A percentile compares a stretch with the other conserved stretches of the same genome.
Conservation (phyloP, 306 rosid genomes). For the Astragalus glycyphyllos region DNA sequence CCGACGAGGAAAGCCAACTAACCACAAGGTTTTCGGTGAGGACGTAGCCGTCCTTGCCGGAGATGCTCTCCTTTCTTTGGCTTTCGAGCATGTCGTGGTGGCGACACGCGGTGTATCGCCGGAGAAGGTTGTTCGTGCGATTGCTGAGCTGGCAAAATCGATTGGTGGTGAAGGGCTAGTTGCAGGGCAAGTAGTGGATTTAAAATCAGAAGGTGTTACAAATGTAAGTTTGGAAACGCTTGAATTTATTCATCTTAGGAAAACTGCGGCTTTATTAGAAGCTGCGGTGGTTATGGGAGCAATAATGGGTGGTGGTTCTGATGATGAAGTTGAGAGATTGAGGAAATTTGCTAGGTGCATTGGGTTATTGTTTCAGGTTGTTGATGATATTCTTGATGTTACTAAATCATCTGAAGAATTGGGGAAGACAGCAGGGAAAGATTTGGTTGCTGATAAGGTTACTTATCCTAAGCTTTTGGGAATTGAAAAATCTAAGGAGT, state of each 20-base stretch:
- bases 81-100: constrained; percentile 67
- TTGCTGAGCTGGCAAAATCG: constrained; percentile 64
- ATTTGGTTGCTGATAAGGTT: constrained; percentile 71
- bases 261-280: constrained; percentile 74
- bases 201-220: constrained; percentile 54
- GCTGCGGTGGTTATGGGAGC: constrained; percentile 73
- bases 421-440: constrained; percentile 91
- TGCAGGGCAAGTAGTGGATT: constrained; percentile 78
- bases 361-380: constrained; percentile 80
- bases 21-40: constrained; percentile 77
- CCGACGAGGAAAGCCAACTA: constrained; percentile 80
- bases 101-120: constrained; percentile 53
- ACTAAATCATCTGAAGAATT: constrained; percentile 73
- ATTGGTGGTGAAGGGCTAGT: constrained; percentile 71
- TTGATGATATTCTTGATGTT: constrained; percentile 84
- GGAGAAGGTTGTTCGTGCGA: constrained; percentile 49
- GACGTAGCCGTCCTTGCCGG: constrained; percentile 77
- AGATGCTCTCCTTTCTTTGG: constrained; percentile 68
- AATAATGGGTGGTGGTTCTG: constrained; percentile 67
- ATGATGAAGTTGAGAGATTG: constrained; percentile 57
- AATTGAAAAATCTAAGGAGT: constrained; percentile 63
- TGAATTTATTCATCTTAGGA: constrained; percentile 71
- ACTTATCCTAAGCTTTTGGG: constrained; percentile 83
- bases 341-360: constrained; percentile 67
- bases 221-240: constrained; percentile 60